These are phyloP conservation scores for Cryptococcus hybrid DNA, from an alignment of 1,284 basidiomycete species.

Conservation along the genomic window DNA sequence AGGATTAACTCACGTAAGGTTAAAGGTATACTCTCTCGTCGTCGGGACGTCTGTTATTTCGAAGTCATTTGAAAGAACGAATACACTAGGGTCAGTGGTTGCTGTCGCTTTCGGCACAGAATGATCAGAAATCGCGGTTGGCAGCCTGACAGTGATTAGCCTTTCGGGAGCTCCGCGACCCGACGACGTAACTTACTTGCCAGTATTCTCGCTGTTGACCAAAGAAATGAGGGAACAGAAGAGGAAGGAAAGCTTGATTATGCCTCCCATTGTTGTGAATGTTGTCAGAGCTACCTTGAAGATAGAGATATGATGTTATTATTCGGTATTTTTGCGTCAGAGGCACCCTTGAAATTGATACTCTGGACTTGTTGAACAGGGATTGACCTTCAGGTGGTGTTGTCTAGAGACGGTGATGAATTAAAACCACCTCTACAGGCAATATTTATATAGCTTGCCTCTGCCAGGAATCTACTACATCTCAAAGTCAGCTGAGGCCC, in stretches of 20 bases:
- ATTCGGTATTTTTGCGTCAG: no score
- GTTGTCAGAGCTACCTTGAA: not conserved
- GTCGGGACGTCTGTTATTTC: slow-evolving; percentile 16
- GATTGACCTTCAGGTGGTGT: no score
- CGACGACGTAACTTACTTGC: not conserved
- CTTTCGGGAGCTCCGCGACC: not conserved
- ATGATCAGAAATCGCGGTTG: not conserved
- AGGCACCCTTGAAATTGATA: no score
- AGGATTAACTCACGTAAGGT: slow-evolving; percentile 9
- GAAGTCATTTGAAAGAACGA: slow-evolving; percentile 14
- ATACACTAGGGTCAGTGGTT: slow-evolving; percentile 5
- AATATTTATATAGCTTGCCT: no score
- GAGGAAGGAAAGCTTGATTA: not conserved
- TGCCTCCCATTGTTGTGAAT: no score
- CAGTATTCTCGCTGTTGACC: no score
- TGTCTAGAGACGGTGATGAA: no score
- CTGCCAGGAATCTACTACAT: no score
- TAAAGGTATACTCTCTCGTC: slow-evolving; percentile 13
- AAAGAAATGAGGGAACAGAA: not conserved
- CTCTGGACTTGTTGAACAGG: no score
- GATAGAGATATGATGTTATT: no score
- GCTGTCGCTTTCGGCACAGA: not conserved
- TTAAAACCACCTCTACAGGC: no score
- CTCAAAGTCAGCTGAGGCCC: no score
- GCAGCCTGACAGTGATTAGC: not conserved